A percentile compares a stretch with the other conserved stretches of the same genome.
These are phyloP conservation scores for Babesia bigemina DNA, from an alignment of 169 alveolate genomes.

Conservation along the genomic window DNA sequence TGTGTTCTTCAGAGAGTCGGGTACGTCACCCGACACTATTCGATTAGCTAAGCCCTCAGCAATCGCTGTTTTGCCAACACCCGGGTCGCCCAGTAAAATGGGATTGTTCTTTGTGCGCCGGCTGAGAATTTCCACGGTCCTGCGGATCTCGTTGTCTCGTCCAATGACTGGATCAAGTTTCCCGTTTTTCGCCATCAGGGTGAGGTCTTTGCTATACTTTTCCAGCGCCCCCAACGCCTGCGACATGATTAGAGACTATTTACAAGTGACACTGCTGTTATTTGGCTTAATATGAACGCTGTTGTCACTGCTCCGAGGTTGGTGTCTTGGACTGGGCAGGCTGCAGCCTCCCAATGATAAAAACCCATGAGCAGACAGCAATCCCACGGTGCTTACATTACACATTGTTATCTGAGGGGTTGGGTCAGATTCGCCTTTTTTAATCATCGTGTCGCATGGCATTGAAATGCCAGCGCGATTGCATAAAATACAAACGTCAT, in stretches of 20 bases:
- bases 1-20: constrained; percentile 83
- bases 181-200: constrained; percentile 86
- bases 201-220: constrained; percentile 81
- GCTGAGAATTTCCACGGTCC: constrained; percentile 83
- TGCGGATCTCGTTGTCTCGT: constrained; percentile 84
- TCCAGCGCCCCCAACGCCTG: constrained; percentile 76
- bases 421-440: constrained; percentile 70
- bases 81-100: constrained; percentile 86
- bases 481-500: constrained; percentile 52
- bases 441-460: constrained; percentile 4
- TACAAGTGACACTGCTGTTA: not conserved
- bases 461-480: constrained; percentile 9
- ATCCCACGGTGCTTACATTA: too few species aligned
- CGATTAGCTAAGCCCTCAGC: constrained; percentile 89
- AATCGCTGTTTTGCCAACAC: constrained; percentile 90
- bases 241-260: not conserved
- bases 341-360: too few species aligned
- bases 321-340: too few species aligned
- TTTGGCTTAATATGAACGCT: too few species aligned
- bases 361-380: too few species aligned
- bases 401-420: too few species aligned
- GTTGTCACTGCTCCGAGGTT: too few species aligned
- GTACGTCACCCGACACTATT: constrained; percentile 87
- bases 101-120: constrained; percentile 88
- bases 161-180: constrained; percentile 89